A percentile compares a stretch with the other conserved stretches of the same genome.
These are phyloP conservation scores for Physaria fendleri DNA, from an alignment of 345 rosid species.

Conservation along the genomic window DNA sequence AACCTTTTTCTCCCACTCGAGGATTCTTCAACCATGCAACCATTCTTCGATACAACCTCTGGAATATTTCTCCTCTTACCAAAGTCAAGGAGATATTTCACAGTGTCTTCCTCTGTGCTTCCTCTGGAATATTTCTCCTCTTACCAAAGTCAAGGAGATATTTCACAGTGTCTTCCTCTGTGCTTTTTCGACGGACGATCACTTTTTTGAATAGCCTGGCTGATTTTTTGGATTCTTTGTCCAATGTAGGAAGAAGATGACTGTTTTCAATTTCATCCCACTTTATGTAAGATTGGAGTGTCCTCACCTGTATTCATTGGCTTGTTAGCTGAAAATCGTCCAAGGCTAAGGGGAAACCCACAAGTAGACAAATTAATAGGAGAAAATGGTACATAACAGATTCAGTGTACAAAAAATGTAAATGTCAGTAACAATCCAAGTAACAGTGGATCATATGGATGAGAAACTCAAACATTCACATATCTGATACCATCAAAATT, in stretches of 20 bases:
- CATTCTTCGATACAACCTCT: constrained; percentile 59
- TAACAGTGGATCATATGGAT: constrained; percentile 3
- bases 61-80: constrained; percentile 93
- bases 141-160: constrained; percentile 99
- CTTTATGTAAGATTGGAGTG: constrained; percentile 63
- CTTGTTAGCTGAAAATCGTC: constrained; percentile 9
- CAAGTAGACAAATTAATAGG: constrained; percentile 11
- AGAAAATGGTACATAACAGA: not conserved
- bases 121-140: constrained; percentile 77
- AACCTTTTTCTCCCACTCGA: constrained; percentile 83
- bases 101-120: constrained; percentile 44
- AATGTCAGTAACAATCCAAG: not conserved
- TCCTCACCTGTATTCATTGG: constrained; percentile 64
- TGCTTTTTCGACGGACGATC: constrained; percentile 64
- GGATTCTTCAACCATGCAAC: constrained; percentile 67
- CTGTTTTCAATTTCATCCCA: constrained; percentile 90
- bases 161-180: constrained; percentile 51
- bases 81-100: constrained; percentile 92
- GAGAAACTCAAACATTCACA: not conserved
- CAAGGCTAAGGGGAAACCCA: constrained; percentile 9
- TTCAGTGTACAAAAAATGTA: not conserved
- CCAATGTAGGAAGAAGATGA: constrained; percentile 45
- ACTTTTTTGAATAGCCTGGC: constrained; percentile 78
- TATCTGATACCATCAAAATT: constrained; percentile 3
- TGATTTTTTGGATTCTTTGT: constrained; percentile 71